A percentile compares a stretch with the other conserved stretches of the same genome.
These are phyloP conservation scores for Diaporthe capsici DNA, from an alignment of 2,329 filamentous ascomycete species.

Conservation along the genomic window DNA sequence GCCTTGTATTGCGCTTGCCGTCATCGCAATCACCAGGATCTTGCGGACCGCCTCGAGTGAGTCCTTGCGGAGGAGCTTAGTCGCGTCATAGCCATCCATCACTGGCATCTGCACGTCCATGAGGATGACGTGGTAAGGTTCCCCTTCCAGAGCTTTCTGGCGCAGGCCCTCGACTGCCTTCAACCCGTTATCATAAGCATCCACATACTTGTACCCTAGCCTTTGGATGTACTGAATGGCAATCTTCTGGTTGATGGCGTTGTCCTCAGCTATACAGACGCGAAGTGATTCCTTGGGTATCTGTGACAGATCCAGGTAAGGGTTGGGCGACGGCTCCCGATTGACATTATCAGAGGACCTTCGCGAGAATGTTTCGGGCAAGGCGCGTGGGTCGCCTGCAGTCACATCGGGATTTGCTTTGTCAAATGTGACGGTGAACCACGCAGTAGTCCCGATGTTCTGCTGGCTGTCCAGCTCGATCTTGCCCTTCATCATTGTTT, in stretches of 20 bases:
- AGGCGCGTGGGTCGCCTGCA: conserved; percentile 61
- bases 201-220: conserved; percentile 84
- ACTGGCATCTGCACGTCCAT: conserved; percentile 99
- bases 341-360: conserved; percentile 49
- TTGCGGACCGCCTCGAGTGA: conserved; percentile 81
- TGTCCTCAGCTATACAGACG: conserved; percentile 95
- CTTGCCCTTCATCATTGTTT: conserved; percentile 89
- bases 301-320: conserved; percentile 76
- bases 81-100: conserved; percentile 93
- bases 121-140: conserved; percentile 89
- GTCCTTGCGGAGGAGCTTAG: conserved; percentile 84
- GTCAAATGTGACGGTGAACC: conserved; percentile 87
- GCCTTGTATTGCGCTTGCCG: conserved; percentile 92
- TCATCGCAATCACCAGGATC: conserved; percentile 97
- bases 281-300: conserved; percentile 84
- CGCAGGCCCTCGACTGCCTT: conserved; percentile 91
- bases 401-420: conserved; percentile 78
- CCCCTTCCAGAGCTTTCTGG: conserved; percentile 76
- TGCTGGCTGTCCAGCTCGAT: conserved; percentile 86
- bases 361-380: conserved; percentile 38
- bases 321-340: conserved; percentile 56
- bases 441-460: conserved; percentile 78
- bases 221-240: conserved; percentile 91
- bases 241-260: conserved; percentile 94
- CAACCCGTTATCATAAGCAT: conserved; percentile 90